Conservation (phyloP, 208 protist genomes). For the Novymonas esmeraldas region DNA sequence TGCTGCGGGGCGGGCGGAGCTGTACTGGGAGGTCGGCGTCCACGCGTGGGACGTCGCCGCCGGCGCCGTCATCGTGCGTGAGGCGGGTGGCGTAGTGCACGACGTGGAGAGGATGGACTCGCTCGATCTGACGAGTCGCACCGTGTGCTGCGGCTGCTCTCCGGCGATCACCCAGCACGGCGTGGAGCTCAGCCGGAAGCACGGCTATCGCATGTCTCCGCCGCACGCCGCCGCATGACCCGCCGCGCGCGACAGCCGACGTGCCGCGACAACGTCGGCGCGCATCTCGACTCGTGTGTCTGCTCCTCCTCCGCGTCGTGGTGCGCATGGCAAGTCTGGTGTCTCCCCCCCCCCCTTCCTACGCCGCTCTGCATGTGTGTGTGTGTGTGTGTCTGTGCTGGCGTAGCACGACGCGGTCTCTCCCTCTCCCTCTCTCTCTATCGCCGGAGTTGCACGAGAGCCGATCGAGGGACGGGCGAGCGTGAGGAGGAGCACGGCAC, state of each 20-base stretch:
- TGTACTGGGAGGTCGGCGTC: conserved; percentile 82
- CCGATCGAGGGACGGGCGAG: too few species aligned
- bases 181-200: conserved; percentile 58
- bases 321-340: neutral
- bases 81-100: conserved; percentile 90
- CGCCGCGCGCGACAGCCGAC: too few species aligned
- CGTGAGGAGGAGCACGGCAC: too few species aligned
- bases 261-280: too few species aligned
- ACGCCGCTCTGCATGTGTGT: neutral
- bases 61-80: conserved; percentile 79
- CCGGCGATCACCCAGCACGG: conserved; percentile 53
- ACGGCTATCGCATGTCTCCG: conserved; percentile 52
- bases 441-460: too few species aligned
- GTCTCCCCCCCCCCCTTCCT: neutral
- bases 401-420: too few species aligned
- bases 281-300: neutral
- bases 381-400: neutral
- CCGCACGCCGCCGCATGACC: neutral
- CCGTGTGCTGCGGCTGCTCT: conserved; percentile 73
- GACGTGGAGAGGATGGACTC: conserved; percentile 69
- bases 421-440: too few species aligned
- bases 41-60: conserved; percentile 83
- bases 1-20: conserved; percentile 69
- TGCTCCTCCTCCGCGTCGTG: neutral
- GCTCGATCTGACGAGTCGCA: conserved; percentile 58